Percentiles rank a stretch among this genome's conserved stretches.
These are phyloP conservation scores for Nasturtium officinale DNA, from an alignment of 345 rosid species.

Conservation along the genomic window DNA sequence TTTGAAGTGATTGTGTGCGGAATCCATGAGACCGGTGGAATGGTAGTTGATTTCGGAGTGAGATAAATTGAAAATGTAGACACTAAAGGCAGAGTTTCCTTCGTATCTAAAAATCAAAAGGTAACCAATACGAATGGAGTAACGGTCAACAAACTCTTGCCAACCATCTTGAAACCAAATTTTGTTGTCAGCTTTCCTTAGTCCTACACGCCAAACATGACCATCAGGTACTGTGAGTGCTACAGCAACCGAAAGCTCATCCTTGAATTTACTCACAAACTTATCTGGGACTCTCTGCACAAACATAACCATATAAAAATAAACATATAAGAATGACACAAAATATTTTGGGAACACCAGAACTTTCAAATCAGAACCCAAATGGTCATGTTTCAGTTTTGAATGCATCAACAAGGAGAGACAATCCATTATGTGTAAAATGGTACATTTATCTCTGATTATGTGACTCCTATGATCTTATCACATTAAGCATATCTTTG, in stretches of 20 bases:
- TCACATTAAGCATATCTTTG: neutral
- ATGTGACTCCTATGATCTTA: constrained; percentile 1
- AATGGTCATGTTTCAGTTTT: neutral
- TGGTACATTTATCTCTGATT: constrained; percentile 22
- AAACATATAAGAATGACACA: constrained; percentile 2
- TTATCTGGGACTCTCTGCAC: constrained; percentile 87
- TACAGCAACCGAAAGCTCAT: constrained; percentile 67
- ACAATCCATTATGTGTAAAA: constrained; percentile 8
- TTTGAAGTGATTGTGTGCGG: constrained; percentile 52
- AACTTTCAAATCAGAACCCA: neutral
- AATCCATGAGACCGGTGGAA: constrained; percentile 46
- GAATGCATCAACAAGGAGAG: constrained; percentile 8
- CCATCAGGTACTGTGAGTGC: constrained; percentile 80
- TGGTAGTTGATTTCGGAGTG: constrained; percentile 74
- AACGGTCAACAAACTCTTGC: constrained; percentile 83
- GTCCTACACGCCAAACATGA: constrained; percentile 73
- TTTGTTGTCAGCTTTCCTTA: constrained; percentile 67
- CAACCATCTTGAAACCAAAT: constrained; percentile 83
- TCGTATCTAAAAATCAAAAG: constrained; percentile 82
- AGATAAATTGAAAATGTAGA: constrained; percentile 71
- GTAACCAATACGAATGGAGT: constrained; percentile 71
- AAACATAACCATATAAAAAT: constrained; percentile 32
- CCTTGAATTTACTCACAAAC: constrained; percentile 73
- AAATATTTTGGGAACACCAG: neutral
- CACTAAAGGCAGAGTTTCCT: constrained; percentile 75